Base-by-base conservation (phyloP, 1,284 basidiomycete genomes). In the Sanghuangporus baumii region DNA sequence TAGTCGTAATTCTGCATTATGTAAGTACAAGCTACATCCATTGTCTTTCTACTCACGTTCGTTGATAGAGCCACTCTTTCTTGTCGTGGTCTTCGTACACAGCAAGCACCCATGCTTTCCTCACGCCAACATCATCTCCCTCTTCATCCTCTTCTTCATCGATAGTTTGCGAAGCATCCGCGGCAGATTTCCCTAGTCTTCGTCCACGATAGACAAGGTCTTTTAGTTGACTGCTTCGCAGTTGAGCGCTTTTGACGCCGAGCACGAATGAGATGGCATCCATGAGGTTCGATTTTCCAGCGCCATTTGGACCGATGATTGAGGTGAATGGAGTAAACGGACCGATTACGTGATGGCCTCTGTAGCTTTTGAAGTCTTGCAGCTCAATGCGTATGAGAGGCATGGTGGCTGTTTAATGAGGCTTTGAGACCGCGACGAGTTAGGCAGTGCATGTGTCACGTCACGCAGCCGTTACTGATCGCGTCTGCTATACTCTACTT, bases 211-310 rank as follows among this genome's bases (percentile, higher is more conserved):
- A 99, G 11, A 99, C 92, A 51, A 99, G 81, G 74, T 99, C 97
- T 70, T 91, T 94, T 38, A 99, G 81, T 70, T 98, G 95, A 57
- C 92, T 93, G 69, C 92, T 94, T 52, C 97, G 85, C 23, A 99
- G 82, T 69, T 98, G 94, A 1, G 89, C 90, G 61, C 92, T 94
- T 78, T 96, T 94, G 55, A 99, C 91, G 37, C 97, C 96, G 8
- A 99, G 87, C 5, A 99, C 97, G 73, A 99, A 99, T 2, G 97
- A 99, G 69, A 99, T 98, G 61, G 97, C 97, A 74, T 99, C 97
- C 97, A 99, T 99, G 66, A 99, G 85, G 74, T 99, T 99, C 40
- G 94, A 96, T 74, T 99, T 99, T 67, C 97, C 97, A 3, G 96
- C 95, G 63, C 97, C 97, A 88, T 99, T 99, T 51, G 97, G 96